Evolutionary conservation across 176 grass and related monocot species (phyloP), one percentile per base, ranked within the genome.

Genomic region (Triticum urartu): DNA sequence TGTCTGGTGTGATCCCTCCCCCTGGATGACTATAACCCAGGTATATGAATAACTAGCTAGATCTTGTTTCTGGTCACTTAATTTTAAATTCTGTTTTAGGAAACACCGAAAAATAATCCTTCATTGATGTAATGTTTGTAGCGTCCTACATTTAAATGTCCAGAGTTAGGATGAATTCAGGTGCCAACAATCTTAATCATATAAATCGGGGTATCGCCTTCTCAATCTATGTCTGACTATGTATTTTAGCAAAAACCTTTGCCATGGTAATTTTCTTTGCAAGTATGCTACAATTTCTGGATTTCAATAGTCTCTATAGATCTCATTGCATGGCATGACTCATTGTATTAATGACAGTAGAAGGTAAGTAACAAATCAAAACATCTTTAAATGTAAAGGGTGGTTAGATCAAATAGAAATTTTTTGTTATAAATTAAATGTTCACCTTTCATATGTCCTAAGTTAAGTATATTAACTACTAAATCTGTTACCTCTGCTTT

Each of bases 1-100:
- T 84, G 81, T 84, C 74, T 74, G 81, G 81, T 74, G 34, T 63
- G 81, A 84, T 63, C 82, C 58, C 8, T 84, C 54, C 56, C 56
- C 82, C 36, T 75, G 36, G 54, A 75, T 84, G 82, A 69, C 62
- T 59, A 84, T 84, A 9, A 63, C 70, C 21, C 5, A n/a, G n/a
- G 81, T 84, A 83, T 42, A 42, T 42, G 40, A 42, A 42, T 42
- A 42, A 42, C 40, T 36, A 82, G 10, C 7, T 39, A 40, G 34
- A 40, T 20, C 6, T 35, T 9, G 7, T 21, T 36, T 69, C 34
- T 38, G 34, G 32, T 69, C 7, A 36, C 15, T 20, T 38, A 3
- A 20, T 58, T 58, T 58, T 58, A 58, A 58, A 58, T 18, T 58
- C 13, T 58, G 18, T 58, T 58, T 20, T 58, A 20, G 52, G 52